phyloP scores from a whole-genome alignment of 306 rosid genomes.

The Trifolium repens region DNA sequence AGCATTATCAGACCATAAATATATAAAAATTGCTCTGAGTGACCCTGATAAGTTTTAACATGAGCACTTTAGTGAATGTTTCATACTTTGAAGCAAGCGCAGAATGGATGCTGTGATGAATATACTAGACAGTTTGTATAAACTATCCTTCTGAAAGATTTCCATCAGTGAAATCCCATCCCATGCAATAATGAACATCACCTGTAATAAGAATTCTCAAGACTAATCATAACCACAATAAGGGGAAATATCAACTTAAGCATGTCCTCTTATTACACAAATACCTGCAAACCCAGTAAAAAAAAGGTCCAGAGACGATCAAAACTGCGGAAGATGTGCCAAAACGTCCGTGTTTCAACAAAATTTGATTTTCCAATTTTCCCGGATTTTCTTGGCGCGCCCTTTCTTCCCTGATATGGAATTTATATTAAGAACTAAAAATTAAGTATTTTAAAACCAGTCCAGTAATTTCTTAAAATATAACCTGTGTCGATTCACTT shows the following conservation, averaged over 20 bases:
- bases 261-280: constrained; percentile 41
- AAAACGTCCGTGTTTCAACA: constrained; percentile 84
- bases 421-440: constrained; percentile 33
- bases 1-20: constrained; percentile 24
- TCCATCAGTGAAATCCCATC: constrained; percentile 57
- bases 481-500: constrained; percentile 61
- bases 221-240: constrained; percentile 44
- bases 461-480: constrained; percentile 33
- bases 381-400: constrained; percentile 56
- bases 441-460: constrained; percentile 26
- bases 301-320: constrained; percentile 97
- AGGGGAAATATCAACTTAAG: constrained; percentile 16
- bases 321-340: constrained; percentile 94
- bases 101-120: constrained; percentile 96
- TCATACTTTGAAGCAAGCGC: constrained; percentile 89
- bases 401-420: constrained; percentile 68
- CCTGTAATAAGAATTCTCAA: constrained; percentile 55
- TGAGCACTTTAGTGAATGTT: constrained; percentile 37
- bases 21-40: not conserved
- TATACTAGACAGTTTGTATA: constrained; percentile 74
- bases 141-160: constrained; percentile 66
- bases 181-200: constrained; percentile 78
- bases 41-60: constrained; percentile 21
- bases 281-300: constrained; percentile 87
- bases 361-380: constrained; percentile 84